Evolutionary conservation across 2,329 filamentous ascomycete species (phyloP), one percentile per base, ranked within the genome.

Genomic region (Aspergillus sp.): DNA sequence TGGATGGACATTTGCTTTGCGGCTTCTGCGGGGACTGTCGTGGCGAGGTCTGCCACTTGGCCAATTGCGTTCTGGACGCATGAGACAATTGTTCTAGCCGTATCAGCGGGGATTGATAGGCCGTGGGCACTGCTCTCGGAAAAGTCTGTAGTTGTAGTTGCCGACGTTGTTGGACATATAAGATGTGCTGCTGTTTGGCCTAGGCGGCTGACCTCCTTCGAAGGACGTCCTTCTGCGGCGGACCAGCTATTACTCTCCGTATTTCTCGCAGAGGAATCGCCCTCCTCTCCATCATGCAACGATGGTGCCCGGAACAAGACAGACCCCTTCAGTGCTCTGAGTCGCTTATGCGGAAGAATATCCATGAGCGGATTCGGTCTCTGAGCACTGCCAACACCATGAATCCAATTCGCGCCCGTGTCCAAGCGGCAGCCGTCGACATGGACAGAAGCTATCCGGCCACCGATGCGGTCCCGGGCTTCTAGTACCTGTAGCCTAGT

Each of bases 391-490:
- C 37, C 37, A 17, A n/a, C 37, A 2, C 37, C 37, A 40, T 40
- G 37, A 40, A 40, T 14, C 37, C 37, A 40, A 40, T 40, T 40
- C 14, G 37, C 37, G 37, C 37, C 37, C 4, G 37, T 40, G n/a
- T 40, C 37, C 9, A 40, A n/a, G 37, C 37, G 9, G 37, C 11
- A n/a, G 37, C 37, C 37, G 37, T 40, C 14, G 2, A 40, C 37
- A 14, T 40, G 6, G 11, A 40, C 37, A 40, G 37, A 40, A n/a
- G 37, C 37, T 0, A 40, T 40, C 37, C 63, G 63, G 8, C 63
- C 63, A 19, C 63, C 63, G 19, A 65, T 56, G 21, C 63, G 62
- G 23, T 63, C 58, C 39, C 62, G 58, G 31, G 62, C 60, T 52
- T 65, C 63, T 17, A 65, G 40, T 23, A 64, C 45, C 9, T 17